Percentiles rank a stretch among this genome's conserved stretches.
Evolutionary conservation across 176 grass and related monocot genomes (phyloP).

Genomic region (Luzula sylvatica): DNA sequence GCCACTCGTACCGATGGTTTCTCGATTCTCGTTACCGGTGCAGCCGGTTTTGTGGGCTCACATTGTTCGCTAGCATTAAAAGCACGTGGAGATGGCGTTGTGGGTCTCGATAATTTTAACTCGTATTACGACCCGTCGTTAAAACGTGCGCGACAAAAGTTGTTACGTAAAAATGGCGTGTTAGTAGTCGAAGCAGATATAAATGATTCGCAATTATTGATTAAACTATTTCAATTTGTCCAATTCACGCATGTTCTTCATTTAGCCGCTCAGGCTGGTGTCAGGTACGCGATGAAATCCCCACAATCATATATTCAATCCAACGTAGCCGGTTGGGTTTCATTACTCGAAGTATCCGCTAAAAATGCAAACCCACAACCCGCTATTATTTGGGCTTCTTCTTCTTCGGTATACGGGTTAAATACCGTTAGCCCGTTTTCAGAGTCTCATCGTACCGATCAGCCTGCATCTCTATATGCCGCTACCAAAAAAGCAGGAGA

Average conservation of each 20-base stretch:
- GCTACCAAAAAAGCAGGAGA: slow-evolving; percentile 97
- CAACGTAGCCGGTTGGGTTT: slow-evolving; percentile 82
- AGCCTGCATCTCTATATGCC: slow-evolving; percentile 82
- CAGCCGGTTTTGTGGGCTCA: slow-evolving; percentile 64
- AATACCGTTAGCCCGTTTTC: slow-evolving; percentile 75
- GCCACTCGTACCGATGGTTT: slow-evolving; percentile 34
- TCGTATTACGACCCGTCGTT: slow-evolving; percentile 77
- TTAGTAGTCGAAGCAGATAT: slow-evolving; percentile 80
- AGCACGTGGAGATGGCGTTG: slow-evolving; percentile 67
- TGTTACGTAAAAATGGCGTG: slow-evolving; percentile 48
- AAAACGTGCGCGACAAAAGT: slow-evolving; percentile 64
- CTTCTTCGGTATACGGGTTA: slow-evolving; percentile 86
- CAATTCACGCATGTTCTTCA: slow-evolving; percentile 90
- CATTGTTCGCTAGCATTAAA: slow-evolving; percentile 76
- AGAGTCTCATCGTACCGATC: slow-evolving; percentile 86
- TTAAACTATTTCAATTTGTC: slow-evolving; percentile 50
- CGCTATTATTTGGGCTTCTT: slow-evolving; percentile 81
- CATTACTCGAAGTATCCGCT: slow-evolving; percentile 56
- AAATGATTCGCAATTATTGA: slow-evolving; percentile 49
- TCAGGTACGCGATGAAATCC: slow-evolving; percentile 83
- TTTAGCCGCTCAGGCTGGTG: slow-evolving; percentile 90
- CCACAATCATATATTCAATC: slow-evolving; percentile 88
- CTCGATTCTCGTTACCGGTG: slow-evolving; percentile 69
- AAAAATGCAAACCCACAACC: slow-evolving; percentile 90
- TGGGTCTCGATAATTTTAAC: slow-evolving; percentile 94